phyloP scores from a whole-genome alignment of 176 grass and related monocot genomes.

The Carex cristatella region DNA sequence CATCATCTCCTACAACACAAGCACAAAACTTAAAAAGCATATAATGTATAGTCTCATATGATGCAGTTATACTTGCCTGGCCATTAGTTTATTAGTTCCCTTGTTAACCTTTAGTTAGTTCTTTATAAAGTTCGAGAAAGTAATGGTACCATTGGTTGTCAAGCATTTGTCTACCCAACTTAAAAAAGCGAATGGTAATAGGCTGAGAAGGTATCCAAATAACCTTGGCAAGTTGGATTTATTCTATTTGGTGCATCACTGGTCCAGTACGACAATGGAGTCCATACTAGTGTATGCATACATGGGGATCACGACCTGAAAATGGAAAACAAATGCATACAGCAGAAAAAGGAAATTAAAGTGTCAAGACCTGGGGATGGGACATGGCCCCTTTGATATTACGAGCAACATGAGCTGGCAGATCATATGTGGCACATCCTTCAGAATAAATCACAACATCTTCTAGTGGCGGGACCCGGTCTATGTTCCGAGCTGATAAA shows the following conservation, averaged over 20 bases:
- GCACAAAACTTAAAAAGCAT: neutral
- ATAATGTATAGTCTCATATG: neutral
- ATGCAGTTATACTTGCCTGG: neutral
- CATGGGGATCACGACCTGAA: too few relatives aligned
- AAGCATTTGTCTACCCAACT: neutral
- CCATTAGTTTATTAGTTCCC: neutral
- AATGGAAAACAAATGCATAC: neutral
- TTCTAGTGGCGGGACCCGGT: slow-evolving; percentile 51
- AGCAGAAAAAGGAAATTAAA: neutral
- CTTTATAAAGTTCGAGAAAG: neutral
- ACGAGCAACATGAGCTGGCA: slow-evolving; percentile 51
- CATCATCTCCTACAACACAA: slow-evolving; percentile 54
- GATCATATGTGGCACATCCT: slow-evolving; percentile 85
- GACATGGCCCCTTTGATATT: slow-evolving; percentile 62
- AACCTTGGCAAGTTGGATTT: neutral
- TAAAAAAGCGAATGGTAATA: neutral
- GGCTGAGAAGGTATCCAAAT: neutral
- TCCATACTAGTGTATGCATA: neutral
- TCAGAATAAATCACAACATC: slow-evolving; percentile 77
- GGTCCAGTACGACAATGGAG: neutral
- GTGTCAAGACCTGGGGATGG: slow-evolving; percentile 73
- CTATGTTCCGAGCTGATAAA: slow-evolving; percentile 75
- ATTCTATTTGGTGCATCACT: neutral
- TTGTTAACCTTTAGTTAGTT: neutral
- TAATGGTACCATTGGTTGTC: neutral